These are phyloP conservation scores for Blastobotrys robertii DNA, from an alignment of 805 yeast species.

Conservation along the genomic window DNA sequence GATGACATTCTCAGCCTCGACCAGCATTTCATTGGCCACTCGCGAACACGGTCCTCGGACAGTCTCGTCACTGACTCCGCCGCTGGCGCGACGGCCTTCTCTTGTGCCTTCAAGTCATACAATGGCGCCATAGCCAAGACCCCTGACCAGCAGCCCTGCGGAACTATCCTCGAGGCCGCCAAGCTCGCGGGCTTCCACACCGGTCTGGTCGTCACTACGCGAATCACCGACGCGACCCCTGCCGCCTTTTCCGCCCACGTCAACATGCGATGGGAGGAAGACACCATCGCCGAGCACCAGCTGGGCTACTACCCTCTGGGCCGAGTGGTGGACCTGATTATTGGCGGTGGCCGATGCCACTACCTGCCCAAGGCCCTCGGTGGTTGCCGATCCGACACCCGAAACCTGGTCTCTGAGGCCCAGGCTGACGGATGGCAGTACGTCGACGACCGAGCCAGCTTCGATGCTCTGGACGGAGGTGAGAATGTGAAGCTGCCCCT, in stretches of 20 bases:
- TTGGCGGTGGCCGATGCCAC: constrained; percentile 89
- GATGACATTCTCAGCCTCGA: constrained; percentile 56
- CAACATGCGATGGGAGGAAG: constrained; percentile 66
- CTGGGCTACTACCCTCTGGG: constrained; percentile 77
- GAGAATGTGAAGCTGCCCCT: constrained; percentile 63
- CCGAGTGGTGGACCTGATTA: constrained; percentile 66
- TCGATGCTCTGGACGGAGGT: constrained; percentile 50
- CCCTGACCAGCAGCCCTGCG: constrained; percentile 63
- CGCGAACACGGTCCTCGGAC: constrained; percentile 70
- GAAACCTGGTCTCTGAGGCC: constrained; percentile 62
- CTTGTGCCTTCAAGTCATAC: constrained; percentile 74
- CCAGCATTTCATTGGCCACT: constrained; percentile 64
- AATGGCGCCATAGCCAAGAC: constrained; percentile 90
- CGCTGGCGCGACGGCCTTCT: constrained; percentile 93
- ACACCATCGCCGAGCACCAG: constrained; percentile 79
- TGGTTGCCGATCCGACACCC: constrained; percentile 61
- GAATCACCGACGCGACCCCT: constrained; percentile 92
- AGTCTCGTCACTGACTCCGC: constrained; percentile 89
- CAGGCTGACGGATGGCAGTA: constrained; percentile 50
- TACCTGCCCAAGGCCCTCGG: constrained; percentile 51
- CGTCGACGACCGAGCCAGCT: constrained; percentile 42
- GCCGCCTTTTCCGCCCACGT: constrained; percentile 82
- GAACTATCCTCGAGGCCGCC: constrained; percentile 80
- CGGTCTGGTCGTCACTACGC: constrained; percentile 86
- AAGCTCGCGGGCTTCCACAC: constrained; percentile 72